phyloP scores from a whole-genome alignment of 2,329 filamentous ascomycete genomes.

The Penicillium sp. region DNA sequence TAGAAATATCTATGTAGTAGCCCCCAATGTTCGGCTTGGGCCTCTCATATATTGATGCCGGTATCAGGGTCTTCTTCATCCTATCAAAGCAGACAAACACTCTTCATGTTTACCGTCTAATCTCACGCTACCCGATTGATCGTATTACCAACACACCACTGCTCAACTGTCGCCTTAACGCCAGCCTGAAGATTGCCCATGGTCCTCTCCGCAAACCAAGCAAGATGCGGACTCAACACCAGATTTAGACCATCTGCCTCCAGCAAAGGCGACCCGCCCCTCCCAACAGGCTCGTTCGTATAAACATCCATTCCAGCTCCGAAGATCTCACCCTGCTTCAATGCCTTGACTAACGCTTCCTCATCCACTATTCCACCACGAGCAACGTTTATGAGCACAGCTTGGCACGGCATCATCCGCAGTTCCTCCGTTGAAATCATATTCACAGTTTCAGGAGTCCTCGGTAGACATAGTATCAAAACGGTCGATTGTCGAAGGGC shows the following conservation, averaged over 20 bases:
- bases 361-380: constrained; percentile 60
- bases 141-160: neutral
- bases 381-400: constrained; percentile 56
- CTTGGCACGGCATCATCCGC: constrained; percentile 45
- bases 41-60: neutral
- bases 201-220: constrained; percentile 59
- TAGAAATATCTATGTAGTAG: neutral
- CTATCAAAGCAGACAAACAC: no score
- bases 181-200: constrained; percentile 51
- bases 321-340: neutral
- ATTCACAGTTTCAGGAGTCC: constrained; percentile 39
- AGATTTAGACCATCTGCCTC: constrained; percentile 55
- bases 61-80: neutral
- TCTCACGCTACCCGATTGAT: constrained; percentile 7
- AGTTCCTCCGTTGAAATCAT: constrained; percentile 49
- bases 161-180: constrained; percentile 20
- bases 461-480: constrained; percentile 38
- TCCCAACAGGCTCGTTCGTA: constrained; percentile 1
- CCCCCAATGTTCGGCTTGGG: neutral
- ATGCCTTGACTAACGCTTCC: constrained; percentile 47
- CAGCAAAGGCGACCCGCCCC: constrained; percentile 29
- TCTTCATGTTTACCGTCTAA: neutral
- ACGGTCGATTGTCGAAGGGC: constrained; percentile 38
- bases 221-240: constrained; percentile 59
- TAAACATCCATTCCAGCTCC: constrained; percentile 4